Percentiles rank a stretch among this genome's conserved stretches.
Conservation (phyloP, 192 early-diverging fungal genomes). For the Diversispora eburnea region DNA sequence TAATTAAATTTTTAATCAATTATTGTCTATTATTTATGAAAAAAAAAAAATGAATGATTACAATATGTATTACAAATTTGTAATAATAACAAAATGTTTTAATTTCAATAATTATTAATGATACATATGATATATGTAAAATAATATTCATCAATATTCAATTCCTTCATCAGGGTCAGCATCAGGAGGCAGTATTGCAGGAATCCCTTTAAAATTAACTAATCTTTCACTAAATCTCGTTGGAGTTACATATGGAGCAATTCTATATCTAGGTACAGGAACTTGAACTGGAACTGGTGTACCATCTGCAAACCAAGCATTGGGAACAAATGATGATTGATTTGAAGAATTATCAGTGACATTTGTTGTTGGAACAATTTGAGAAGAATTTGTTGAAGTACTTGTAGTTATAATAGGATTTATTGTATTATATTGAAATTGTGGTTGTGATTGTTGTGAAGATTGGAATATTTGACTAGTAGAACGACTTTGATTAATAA, state of each 20-base stretch:
- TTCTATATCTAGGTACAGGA: not conserved
- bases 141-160: not conserved
- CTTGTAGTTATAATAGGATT: not conserved
- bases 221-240: not conserved
- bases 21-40: too few relatives aligned
- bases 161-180: not conserved
- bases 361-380: not conserved
- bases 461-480: too few relatives aligned
- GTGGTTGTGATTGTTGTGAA: too few relatives aligned
- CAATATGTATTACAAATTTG: too few relatives aligned
- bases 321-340: not conserved
- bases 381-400: not conserved
- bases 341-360: not conserved
- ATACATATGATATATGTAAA: not conserved
- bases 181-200: not conserved
- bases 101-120: too few relatives aligned
- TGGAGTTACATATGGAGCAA: not conserved
- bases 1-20: too few relatives aligned
- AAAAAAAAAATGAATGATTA: too few relatives aligned
- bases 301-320: not conserved
- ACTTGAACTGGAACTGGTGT: not conserved
- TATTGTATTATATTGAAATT: too few relatives aligned
- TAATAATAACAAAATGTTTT: too few relatives aligned
- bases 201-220: not conserved
- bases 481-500: too few relatives aligned